Evolutionary conservation across 768 basidiomycete species (phyloP), one percentile per base, ranked within the genome.

Genomic region (Termitomyces sp.): DNA sequence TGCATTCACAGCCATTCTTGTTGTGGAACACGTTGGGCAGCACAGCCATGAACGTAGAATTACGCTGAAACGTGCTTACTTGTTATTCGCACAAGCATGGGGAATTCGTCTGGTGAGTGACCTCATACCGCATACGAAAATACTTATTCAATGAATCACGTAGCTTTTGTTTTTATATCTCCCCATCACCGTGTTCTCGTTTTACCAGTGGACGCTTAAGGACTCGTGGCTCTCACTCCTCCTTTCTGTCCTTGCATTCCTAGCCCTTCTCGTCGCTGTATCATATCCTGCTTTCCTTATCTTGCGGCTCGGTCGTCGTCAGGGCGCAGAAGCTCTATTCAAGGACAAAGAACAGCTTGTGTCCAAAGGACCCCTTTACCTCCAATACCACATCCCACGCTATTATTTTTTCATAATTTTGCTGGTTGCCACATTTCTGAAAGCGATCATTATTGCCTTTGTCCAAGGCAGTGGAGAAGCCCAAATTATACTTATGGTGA

Each of bases 141-240:
- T 27, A 26, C 14, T 46, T 47, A 2, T 48, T 18, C 18, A 2
- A 39, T 37, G 2, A 29, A 53, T 43, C 13, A 48, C n/a, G 49
- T 47, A 88, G 86, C 82, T 77, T 16, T 70, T 94, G n/a, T 70
- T 91, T 46, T 72, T 78, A 26, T 75, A 85, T 62, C 74, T 83
- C 50, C 95, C 95, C 9, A 73, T 93, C 58, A 71, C 85, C 60
- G 82, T 89, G 60, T 92, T 97, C 63, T 76, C 83, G 8, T 82
- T 97, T 66, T 94, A 88, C 69, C 94, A 98, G 69, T 98, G 94
- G 92, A 91, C 90, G 0, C 76, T 94, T 60, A 74, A 82, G 58
- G 94, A 98, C 71, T 94, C 94, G 0, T 93, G 92, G 87, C 77
- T 96, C 2, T 82, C 93, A 0, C 79, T 86, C 63, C 74, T 96